Base-by-base conservation (phyloP, 768 basidiomycete genomes). In the Termitomyces sp. region DNA sequence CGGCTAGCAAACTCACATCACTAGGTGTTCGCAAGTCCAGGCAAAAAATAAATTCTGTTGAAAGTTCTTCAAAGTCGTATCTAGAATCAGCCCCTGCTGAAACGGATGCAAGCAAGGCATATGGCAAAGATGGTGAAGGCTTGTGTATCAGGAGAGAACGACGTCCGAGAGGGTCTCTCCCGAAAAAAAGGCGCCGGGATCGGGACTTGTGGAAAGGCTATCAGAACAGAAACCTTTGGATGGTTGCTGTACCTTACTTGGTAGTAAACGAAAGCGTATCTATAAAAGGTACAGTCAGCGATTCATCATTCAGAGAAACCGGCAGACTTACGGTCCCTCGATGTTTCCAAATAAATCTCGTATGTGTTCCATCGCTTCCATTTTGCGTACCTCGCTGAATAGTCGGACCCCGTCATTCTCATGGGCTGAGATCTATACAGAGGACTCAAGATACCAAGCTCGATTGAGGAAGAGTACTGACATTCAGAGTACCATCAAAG, bases 211-310 rank as follows among this genome's bases (percentile, higher is more conserved):
- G 46, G 28, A 5, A 28, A 8, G 14, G 51, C 28, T 12, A 54
- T 59, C 30, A 52, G 38, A 60, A n/a, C 51, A n/a, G 8, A 3
- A 9, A 32, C 9, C 8, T 32, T 8, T 26, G 9, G 24, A 11
- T 37, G 17, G 24, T 53, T 9, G 24, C 41, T 34, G 26, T 37
- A 12, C 28, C 82, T 50, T 65, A 88, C 91, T 63, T 88, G 79
- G 65, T 85, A 93, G 65, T 83, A 91, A 1, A 85, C 82, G 60
- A 93, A 84, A 0, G 90, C 91, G 67, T 92, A 91, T 46, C 89
- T 92, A 60, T 41, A 9, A 26, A n/a, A 32, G 30, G n/a, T 14
- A 26, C 15, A 37, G 14, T 54, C 21, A 54, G 35, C 7, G 5
- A 32, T 28, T 11, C 28, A 32, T 30, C 17, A 15, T 54, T 26